These are phyloP conservation scores for Corymbia citriodora DNA, from an alignment of 441 rosid species.

Conservation along the genomic window DNA sequence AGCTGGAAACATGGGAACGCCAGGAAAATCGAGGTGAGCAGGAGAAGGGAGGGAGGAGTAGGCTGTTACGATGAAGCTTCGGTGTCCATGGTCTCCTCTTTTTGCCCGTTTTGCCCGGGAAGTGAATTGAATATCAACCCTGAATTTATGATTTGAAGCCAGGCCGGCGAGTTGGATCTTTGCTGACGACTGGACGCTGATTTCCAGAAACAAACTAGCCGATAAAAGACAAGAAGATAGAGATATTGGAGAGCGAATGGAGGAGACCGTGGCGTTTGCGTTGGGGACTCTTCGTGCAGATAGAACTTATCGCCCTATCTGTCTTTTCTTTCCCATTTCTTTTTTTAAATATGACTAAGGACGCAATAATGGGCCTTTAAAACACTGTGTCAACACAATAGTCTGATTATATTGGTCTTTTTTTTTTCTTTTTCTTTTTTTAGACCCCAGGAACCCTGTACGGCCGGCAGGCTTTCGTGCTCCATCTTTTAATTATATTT, in stretches of 20 bases:
- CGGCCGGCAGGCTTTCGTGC: no score
- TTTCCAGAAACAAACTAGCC: no score
- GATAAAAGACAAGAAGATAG: fast-evolving
- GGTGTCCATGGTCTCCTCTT: slow-evolving; percentile 14
- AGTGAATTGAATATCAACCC: not conserved
- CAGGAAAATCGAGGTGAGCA: not conserved
- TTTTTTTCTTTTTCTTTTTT: no score
- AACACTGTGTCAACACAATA: no score
- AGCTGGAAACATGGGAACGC: not conserved
- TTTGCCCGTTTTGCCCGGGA: not conserved
- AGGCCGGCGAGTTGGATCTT: not conserved
- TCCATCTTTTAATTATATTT: no score
- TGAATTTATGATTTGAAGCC: not conserved
- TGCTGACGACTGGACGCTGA: not conserved
- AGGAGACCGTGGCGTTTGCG: not conserved
- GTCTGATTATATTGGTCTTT: no score
- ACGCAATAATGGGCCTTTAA: no score
- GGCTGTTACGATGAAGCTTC: slow-evolving; percentile 29
- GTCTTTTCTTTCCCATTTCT: no score
- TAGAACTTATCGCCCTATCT: no score
- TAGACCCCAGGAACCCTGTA: no score
- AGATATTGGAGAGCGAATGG: not conserved
- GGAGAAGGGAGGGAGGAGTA: not conserved
- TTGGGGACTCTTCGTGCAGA: no score
- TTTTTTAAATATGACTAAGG: no score